A percentile compares a stretch with the other conserved stretches of the same genome.
phyloP scores from a whole-genome alignment of 495 filamentous ascomycete species.

The Penicillium tannophilum region DNA sequence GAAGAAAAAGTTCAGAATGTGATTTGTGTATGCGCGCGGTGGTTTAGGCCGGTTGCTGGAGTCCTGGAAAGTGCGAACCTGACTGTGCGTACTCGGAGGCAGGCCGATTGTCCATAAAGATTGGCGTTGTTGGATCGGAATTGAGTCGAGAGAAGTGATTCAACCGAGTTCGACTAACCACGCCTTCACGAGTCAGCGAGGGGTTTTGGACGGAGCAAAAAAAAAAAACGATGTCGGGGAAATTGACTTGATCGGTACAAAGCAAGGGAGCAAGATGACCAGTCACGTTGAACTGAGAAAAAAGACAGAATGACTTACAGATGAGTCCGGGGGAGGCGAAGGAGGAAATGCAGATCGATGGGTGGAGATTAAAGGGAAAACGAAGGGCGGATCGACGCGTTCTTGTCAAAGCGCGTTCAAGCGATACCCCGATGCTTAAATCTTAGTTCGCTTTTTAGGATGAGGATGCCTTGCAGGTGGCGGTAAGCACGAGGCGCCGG shows the following conservation, averaged over 20 bases:
- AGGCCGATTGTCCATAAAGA: constrained; percentile 80
- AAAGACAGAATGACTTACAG: constrained; percentile 18
- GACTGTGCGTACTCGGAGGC: constrained; percentile 93
- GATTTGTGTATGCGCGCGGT: background rate
- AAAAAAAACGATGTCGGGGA: constrained; percentile 28
- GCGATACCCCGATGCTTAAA: constrained; percentile 50
- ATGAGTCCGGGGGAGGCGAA: constrained; percentile 11
- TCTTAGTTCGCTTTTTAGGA: constrained; percentile 51
- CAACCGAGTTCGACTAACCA: background rate
- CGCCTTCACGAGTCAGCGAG: background rate
- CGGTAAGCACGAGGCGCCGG: constrained; percentile 42
- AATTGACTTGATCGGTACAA: constrained; percentile 30
- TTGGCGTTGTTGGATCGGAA: background rate
- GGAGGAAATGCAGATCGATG: constrained; percentile 6
- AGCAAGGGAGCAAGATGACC: constrained; percentile 26
- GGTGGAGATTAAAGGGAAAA: constrained; percentile 6
- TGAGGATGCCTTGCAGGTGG: constrained; percentile 56
- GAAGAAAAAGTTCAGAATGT: constrained; percentile 30
- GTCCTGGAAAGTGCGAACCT: constrained; percentile 85
- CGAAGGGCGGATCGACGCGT: constrained; percentile 34
- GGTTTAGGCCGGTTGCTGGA: constrained; percentile 6
- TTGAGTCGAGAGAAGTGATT: background rate
- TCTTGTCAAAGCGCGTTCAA: constrained; percentile 28
- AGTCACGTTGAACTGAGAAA: constrained; percentile 33
- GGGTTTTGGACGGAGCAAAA: constrained; percentile 1